Evolutionary conservation across 2,329 filamentous ascomycete genomes (phyloP), one percentile per base, ranked within the genome.

Genomic region (Byssothecium circinans): DNA sequence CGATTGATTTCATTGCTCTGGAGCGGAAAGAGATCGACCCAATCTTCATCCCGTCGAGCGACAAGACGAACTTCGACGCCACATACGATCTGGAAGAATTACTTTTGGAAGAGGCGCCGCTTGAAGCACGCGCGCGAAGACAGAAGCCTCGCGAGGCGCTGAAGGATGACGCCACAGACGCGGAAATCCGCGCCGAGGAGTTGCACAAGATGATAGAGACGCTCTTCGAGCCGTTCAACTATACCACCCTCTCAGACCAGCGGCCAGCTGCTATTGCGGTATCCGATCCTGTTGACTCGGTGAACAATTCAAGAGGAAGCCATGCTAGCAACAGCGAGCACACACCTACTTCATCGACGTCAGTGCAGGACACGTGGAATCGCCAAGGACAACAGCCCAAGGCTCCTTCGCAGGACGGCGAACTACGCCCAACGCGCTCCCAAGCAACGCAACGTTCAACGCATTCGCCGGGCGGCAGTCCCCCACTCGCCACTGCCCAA

Each of bases 21-120:
- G 89, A 96, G 68, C 79, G 84, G 54, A 97, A 96, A 69, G 85
- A 91, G 65, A 85, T 97, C 36, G 86, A 91, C 59, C 94, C 94
- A 0, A 84, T 97, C 3, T 99, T 99, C 68, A 82, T 88, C 17
- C 94, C 94, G 0, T 96, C 92, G 0, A 91, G 90, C 46, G 94
- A 97, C 40, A 99, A 99, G 80, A 97, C 94, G 3, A 99, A 99
- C 69, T 99, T 99, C 58, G 94, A 99, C 71, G 94, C 94, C 4
- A 99, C 94, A 0, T 97, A 99, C 67, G 94, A 99, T 70, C 75
- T 99, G 41, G 94, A 99, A 68, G 94, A 99, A 70, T 73, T 99
- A 17, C 75, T 99, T 2, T 74, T 99, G 36, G 94, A 99, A 71
- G 94, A 99, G 69, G 94, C 94, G 11, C 94, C 94, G 1, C 75